Conservation (phyloP, 148 eudicot species). For the Diospyros lotus region DNA sequence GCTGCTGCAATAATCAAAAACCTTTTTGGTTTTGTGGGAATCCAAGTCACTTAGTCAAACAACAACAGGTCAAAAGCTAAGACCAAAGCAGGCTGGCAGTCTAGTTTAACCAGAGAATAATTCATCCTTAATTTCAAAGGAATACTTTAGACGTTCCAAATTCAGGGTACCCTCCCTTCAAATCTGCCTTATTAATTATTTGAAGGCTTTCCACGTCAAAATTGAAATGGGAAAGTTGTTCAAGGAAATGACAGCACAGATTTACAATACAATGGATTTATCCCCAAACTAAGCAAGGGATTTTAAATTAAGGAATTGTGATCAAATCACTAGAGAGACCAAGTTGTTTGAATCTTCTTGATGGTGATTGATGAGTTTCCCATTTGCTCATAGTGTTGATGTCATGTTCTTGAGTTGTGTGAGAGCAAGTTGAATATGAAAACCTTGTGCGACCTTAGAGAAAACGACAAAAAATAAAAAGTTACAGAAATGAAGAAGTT, state of each 20-base stretch:
- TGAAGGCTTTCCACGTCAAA: no score
- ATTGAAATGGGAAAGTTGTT: no score
- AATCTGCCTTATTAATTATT: no score
- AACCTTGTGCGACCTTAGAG: not conserved
- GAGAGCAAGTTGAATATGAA: not conserved
- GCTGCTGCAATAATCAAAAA: not conserved
- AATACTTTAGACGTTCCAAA: no score
- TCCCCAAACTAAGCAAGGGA: no score
- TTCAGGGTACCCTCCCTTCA: no score
- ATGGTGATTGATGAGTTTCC: conserved; percentile 4
- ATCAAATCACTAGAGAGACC: not conserved
- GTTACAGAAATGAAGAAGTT: no score
- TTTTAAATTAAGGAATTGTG: not conserved
- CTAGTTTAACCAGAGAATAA: no score
- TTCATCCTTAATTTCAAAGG: not conserved
- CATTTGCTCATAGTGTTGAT: not conserved
- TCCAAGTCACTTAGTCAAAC: not conserved
- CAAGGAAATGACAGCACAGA: no score
- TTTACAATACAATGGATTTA: no score
- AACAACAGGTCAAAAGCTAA: not conserved
- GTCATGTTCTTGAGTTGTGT: not conserved
- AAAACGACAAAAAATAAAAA: not conserved
- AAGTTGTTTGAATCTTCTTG: not conserved
- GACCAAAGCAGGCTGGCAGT: not conserved
- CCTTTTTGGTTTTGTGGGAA: not conserved